Evolutionary conservation across 2,329 filamentous ascomycete genomes (phyloP), one percentile per base, ranked within the genome.

Genomic region (Orbilia oligospora): DNA sequence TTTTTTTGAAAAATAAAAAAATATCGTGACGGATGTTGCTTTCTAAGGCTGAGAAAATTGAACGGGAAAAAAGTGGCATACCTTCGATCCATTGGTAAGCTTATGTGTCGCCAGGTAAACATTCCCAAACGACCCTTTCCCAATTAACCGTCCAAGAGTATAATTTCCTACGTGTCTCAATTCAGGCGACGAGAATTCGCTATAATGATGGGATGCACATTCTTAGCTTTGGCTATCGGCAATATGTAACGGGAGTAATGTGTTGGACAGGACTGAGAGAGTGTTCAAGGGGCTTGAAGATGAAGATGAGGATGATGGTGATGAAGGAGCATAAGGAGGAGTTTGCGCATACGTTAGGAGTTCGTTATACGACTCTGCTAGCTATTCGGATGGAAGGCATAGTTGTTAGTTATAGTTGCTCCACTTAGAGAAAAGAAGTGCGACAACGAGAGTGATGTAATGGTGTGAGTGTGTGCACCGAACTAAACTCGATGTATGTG

Each of bases 61-160:
- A 24, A 51, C 4, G 5, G 16, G 10, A 22, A 24, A 51, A 48
- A 48, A 20, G 22, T 16, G 38, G 20, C 87, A 79, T 83, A 95
- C 94, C 90, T 97, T 98, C 84, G 94, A 97, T 83, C 94, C 95
- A 90, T 97, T 97, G 83, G 93, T 98, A 85, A 99, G 93, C 85
- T 97, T 98, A 85, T 99, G 96, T 55, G 91, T 90, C 75, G 95
- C 96, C 76, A 99, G 88, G 85, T 99, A 99, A 83, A 99, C 96
- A 86, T 97, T 98, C 83, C 96, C 96, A 85, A 99, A 99, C 80
- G 94, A 97, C 73, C 96, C 96, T 84, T 98, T 99, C 81, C 96
- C 96, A 84, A 99, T 97, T 75, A 99, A 87, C 76, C 91, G 91
- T 55, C 96, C 96, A 72, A 99, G 89, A 41, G 91, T 91, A 85